Percentiles rank a stretch among this genome's conserved stretches.
Evolutionary conservation across 495 filamentous ascomycete species (phyloP).

Genomic region (Hyaloscypha bicolor): DNA sequence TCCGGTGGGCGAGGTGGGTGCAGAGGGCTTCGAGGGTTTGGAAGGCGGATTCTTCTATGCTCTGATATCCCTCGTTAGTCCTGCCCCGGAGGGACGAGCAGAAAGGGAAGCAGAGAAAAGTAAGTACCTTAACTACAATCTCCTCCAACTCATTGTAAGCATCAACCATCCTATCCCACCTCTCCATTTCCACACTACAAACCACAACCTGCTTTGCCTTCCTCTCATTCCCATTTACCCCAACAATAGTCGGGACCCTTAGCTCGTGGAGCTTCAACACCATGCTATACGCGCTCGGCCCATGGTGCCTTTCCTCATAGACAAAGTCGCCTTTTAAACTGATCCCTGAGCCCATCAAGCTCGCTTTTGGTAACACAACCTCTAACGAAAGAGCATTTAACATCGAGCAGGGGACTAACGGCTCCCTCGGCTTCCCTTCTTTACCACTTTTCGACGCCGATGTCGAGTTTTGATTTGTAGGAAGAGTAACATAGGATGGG

Average conservation of each 20-base stretch:
- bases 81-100: too few species aligned
- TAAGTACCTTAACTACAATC: conserved; percentile 50
- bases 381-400: conserved; percentile 41
- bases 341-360: conserved; percentile 49
- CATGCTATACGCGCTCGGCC: conserved; percentile 24
- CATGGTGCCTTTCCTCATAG: conserved; percentile 19
- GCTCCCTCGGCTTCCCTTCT: conserved; percentile 13
- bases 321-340: conserved; percentile 37
- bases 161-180: conserved; percentile 39
- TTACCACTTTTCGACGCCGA: background rate
- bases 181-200: conserved; percentile 56
- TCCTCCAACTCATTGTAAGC: conserved; percentile 49
- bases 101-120: background rate
- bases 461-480: background rate
- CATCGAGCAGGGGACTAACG: conserved; percentile 28
- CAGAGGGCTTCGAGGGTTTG: conserved; percentile 66
- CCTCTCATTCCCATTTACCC: conserved; percentile 62
- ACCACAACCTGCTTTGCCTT: conserved; percentile 59
- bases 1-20: conserved; percentile 42
- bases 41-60: conserved; percentile 57
- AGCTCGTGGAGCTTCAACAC: conserved; percentile 44
- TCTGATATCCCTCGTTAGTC: background rate
- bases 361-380: conserved; percentile 53
- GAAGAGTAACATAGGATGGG: background rate
- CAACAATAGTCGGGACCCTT: conserved; percentile 59